Evolutionary conservation across 140 eudicot genomes (phyloP).

Genomic region (Flaveria floridana): DNA sequence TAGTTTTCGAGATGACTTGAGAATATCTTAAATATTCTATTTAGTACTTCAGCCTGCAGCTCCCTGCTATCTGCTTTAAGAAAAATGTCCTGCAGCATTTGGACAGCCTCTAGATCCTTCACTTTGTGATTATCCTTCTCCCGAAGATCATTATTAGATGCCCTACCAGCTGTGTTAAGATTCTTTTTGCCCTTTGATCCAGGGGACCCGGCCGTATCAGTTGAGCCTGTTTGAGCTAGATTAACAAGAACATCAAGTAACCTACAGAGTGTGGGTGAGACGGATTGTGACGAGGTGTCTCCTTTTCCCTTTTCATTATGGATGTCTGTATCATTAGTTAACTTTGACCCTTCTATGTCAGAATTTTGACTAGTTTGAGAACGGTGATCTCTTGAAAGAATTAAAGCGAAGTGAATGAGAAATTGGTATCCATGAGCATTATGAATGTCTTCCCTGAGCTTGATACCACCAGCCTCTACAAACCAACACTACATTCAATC

Average conservation of each 20-base stretch:
- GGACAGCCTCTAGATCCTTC: slow-evolving; percentile 91
- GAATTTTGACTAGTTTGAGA: slow-evolving; percentile 38
- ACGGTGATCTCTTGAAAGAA: slow-evolving; percentile 55
- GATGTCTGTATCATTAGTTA: slow-evolving; percentile 33
- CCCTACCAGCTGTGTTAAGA: slow-evolving; percentile 47
- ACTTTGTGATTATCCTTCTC: slow-evolving; percentile 76
- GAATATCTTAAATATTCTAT: slow-evolving; percentile 86
- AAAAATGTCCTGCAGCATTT: slow-evolving; percentile 91
- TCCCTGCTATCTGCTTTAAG: slow-evolving; percentile 76
- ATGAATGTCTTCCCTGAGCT: slow-evolving; percentile 93
- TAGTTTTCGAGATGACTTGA: slow-evolving; percentile 95
- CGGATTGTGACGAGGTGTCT: slow-evolving; percentile 39
- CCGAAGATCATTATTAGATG: slow-evolving; percentile 68
- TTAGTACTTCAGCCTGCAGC: slow-evolving; percentile 80
- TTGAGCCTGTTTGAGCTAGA: slow-evolving; percentile 73
- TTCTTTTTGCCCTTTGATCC: slow-evolving; percentile 46
- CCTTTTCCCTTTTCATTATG: slow-evolving; percentile 39
- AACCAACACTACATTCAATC: slow-evolving; percentile 30
- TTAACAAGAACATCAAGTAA: slow-evolving; percentile 85
- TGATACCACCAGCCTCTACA: slow-evolving; percentile 89
- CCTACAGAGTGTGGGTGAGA: slow-evolving; percentile 86
- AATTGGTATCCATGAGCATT: slow-evolving; percentile 96
- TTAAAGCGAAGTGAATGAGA: slow-evolving; percentile 82
- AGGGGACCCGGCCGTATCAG: slow-evolving; percentile 40
- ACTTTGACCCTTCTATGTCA: slow-evolving; percentile 37